Conservation (phyloP, 192 early-diverging fungal genomes). For the Backusella circina region DNA sequence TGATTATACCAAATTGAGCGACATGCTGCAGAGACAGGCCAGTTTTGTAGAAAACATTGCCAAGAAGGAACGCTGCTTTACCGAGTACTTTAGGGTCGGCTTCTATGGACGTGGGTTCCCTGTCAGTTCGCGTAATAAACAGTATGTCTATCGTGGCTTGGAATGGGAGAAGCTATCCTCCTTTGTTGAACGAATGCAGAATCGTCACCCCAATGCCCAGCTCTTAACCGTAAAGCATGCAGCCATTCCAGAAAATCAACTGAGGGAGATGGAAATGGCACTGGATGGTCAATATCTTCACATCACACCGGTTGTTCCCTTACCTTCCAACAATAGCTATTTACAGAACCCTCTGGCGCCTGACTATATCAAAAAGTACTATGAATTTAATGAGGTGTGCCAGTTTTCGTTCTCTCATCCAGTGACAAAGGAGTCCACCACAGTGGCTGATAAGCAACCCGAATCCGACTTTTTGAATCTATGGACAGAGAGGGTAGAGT, state of each 20-base stretch:
- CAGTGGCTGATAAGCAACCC: slow-evolving; percentile 36
- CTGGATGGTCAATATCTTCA: slow-evolving; percentile 57
- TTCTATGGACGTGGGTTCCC: slow-evolving; percentile 65
- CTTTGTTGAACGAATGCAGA: slow-evolving; percentile 68
- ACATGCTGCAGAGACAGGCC: slow-evolving; percentile 53
- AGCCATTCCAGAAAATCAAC: slow-evolving; percentile 38
- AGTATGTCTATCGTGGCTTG: slow-evolving; percentile 67
- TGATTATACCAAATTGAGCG: slow-evolving; percentile 54
- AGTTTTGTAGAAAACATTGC: slow-evolving; percentile 46
- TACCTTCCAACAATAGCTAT: slow-evolving; percentile 16
- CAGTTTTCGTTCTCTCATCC: slow-evolving; percentile 67
- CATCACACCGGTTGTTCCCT: slow-evolving; percentile 61
- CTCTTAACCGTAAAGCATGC: slow-evolving; percentile 43
- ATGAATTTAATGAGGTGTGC: slow-evolving; percentile 59
- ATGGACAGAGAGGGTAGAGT: slow-evolving; percentile 72
- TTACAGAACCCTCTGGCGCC: slow-evolving; percentile 39
- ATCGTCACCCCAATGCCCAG: slow-evolving; percentile 57
- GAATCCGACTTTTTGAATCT: slow-evolving; percentile 68
- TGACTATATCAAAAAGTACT: slow-evolving; percentile 55
- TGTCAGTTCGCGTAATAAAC: slow-evolving; percentile 49
- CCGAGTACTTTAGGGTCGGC: slow-evolving; percentile 69
- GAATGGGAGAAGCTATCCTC: slow-evolving; percentile 75
- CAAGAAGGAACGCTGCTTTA: slow-evolving; percentile 50
- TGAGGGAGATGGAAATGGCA: slow-evolving; percentile 30
- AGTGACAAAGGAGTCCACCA: slow-evolving; percentile 32